Conservation (phyloP, 2,329 filamentous ascomycete genomes). For the Calonectria crousiana region DNA sequence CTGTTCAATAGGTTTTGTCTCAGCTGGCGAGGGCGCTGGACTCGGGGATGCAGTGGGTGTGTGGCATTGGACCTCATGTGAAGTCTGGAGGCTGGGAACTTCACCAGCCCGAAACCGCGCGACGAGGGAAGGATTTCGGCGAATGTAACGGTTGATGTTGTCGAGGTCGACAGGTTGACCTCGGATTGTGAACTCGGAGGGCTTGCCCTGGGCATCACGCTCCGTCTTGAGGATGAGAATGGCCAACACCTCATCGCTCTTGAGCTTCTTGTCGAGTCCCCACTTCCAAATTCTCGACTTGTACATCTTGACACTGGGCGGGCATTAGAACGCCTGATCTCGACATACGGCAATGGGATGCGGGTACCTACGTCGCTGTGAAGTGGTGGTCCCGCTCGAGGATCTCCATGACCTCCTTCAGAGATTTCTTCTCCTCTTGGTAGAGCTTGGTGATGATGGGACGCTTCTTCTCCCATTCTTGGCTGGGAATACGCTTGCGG, state of each 20-base stretch:
- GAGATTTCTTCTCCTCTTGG: constrained; percentile 54
- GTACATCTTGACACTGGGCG: constrained; percentile 55
- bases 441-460: constrained; percentile 54
- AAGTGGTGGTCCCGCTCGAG: constrained; percentile 54
- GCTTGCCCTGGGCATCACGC: constrained; percentile 49
- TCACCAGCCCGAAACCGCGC: constrained; percentile 48
- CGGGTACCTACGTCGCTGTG: constrained; percentile 52
- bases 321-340: neutral
- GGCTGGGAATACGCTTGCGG: constrained; percentile 49
- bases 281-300: constrained; percentile 58
- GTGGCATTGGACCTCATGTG: constrained; percentile 48
- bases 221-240: constrained; percentile 54
- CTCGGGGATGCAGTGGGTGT: constrained; percentile 44
- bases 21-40: constrained; percentile 35
- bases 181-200: constrained; percentile 52
- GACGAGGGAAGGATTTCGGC: constrained; percentile 52
- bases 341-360: neutral
- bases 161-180: constrained; percentile 54
- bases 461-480: constrained; percentile 50
- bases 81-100: constrained; percentile 47
- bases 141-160: constrained; percentile 55
- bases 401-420: constrained; percentile 56
- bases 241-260: constrained; percentile 55
- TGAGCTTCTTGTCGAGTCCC: constrained; percentile 57
- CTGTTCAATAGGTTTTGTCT: constrained; percentile 43